Conservation (phyloP, 192 early-diverging fungal genomes). For the Coemansia sp. region DNA sequence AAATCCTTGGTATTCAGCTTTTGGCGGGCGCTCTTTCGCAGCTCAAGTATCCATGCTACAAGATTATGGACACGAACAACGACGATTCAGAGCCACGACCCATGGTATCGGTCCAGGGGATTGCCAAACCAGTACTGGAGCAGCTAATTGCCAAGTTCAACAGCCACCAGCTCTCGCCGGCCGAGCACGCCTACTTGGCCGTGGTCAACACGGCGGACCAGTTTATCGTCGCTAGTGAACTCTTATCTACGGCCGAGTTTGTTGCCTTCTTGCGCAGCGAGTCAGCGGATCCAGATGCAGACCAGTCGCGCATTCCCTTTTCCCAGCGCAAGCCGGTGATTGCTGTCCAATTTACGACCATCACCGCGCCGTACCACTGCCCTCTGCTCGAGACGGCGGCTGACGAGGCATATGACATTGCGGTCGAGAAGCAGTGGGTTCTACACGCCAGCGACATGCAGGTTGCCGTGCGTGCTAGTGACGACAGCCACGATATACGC, state of each 20-base stretch:
- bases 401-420: constrained; percentile 1
- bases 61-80: too few species aligned
- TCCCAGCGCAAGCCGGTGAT: constrained; percentile 83
- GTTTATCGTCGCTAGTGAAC: constrained; percentile 29
- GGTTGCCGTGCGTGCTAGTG: constrained; percentile 75
- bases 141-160: constrained; percentile 22
- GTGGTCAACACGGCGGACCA: constrained; percentile 23
- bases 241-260: constrained; percentile 1
- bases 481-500: constrained; percentile 81
- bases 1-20: constrained; percentile 81
- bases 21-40: constrained; percentile 86
- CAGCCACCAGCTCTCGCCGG: background rate
- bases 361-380: constrained; percentile 84
- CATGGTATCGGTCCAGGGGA: constrained; percentile 17
- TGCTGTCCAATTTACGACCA: constrained; percentile 78
- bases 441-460: constrained; percentile 21
- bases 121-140: constrained; percentile 3
- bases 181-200: constrained; percentile 20
- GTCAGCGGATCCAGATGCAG: constrained; percentile 15
- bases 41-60: constrained; percentile 42
- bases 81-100: constrained; percentile 3
- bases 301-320: constrained; percentile 77
- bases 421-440: constrained; percentile 33
- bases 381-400: constrained; percentile 3
- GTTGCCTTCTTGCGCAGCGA: constrained; percentile 5